Percentiles rank a stretch among this genome's conserved stretches.
Evolutionary conservation across 2,329 filamentous ascomycete genomes (phyloP).

Genomic region (Penicillium sp.): DNA sequence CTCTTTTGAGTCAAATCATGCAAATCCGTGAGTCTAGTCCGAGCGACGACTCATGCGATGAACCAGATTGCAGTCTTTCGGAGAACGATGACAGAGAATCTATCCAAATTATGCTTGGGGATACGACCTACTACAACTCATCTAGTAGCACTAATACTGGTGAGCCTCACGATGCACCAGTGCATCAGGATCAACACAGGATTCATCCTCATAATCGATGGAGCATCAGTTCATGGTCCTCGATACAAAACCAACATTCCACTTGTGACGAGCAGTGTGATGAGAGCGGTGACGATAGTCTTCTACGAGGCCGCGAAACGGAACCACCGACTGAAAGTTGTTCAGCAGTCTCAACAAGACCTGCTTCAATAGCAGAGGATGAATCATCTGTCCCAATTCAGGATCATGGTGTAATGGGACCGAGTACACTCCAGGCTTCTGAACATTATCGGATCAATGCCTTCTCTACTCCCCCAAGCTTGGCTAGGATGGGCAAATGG

Average conservation of each 20-base stretch:
- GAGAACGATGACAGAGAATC: slow-evolving; percentile 55
- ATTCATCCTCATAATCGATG: slow-evolving; percentile 36
- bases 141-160: slow-evolving; percentile 33
- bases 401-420: slow-evolving; percentile 41
- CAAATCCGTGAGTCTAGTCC: slow-evolving; percentile 49
- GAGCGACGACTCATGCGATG: slow-evolving; percentile 41
- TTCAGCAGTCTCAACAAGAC: slow-evolving; percentile 35
- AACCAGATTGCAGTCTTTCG: slow-evolving; percentile 41
- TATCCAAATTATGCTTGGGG: slow-evolving; percentile 56
- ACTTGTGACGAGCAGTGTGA: slow-evolving; percentile 35
- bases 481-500: slow-evolving; percentile 56
- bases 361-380: slow-evolving; percentile 41
- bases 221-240: slow-evolving; percentile 49
- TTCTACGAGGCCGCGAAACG: slow-evolving; percentile 29
- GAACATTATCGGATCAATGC: slow-evolving; percentile 43
- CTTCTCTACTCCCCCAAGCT: slow-evolving; percentile 50
- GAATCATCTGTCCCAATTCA: slow-evolving; percentile 16
- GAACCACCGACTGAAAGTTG: slow-evolving; percentile 36
- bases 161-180: slow-evolving; percentile 24
- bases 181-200: slow-evolving; percentile 19
- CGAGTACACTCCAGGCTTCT: slow-evolving; percentile 36
- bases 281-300: slow-evolving; percentile 36
- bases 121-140: slow-evolving; percentile 43
- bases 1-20: slow-evolving; percentile 51
- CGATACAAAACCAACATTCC: slow-evolving; percentile 37